These are phyloP conservation scores for Pythium biforme DNA, from an alignment of 352 stramenopile genomes.

Conservation along the genomic window DNA sequence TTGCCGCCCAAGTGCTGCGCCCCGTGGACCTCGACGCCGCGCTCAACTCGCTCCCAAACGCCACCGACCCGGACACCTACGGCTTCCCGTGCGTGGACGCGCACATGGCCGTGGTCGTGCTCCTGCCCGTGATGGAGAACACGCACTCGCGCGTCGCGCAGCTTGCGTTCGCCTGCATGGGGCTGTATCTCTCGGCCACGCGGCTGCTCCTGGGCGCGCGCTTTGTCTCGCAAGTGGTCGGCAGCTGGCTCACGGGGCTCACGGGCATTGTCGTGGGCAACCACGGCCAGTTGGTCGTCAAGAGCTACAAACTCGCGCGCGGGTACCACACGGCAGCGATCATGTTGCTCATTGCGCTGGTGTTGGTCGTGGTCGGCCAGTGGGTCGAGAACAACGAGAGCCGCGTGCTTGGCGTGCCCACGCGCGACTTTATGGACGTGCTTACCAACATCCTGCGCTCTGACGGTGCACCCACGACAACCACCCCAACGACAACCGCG, in stretches of 20 bases:
- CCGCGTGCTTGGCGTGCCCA: slow-evolving; percentile 55
- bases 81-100: slow-evolving; percentile 72
- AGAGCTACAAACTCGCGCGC: slow-evolving; percentile 43
- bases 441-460: slow-evolving; percentile 63
- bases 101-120: slow-evolving; percentile 72
- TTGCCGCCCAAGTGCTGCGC: slow-evolving; percentile 34
- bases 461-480: slow-evolving; percentile 21
- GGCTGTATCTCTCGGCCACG: slow-evolving; percentile 35
- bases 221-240: slow-evolving; percentile 58
- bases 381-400: slow-evolving; percentile 84
- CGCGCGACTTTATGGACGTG: slow-evolving; percentile 60
- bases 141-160: slow-evolving; percentile 32
- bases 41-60: slow-evolving; percentile 22
- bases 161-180: slow-evolving; percentile 20
- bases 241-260: slow-evolving; percentile 60
- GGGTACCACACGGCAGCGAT: slow-evolving; percentile 49
- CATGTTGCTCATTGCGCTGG: slow-evolving; percentile 43
- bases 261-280: slow-evolving; percentile 55
- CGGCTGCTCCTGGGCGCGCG: slow-evolving; percentile 44
- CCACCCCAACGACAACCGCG: not conserved
- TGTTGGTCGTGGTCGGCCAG: slow-evolving; percentile 50
- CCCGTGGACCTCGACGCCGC: slow-evolving; percentile 50
- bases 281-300: slow-evolving; percentile 50
- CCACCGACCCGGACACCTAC: slow-evolving; percentile 44
- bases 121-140: slow-evolving; percentile 55